These are phyloP conservation scores for Biscutella laevigata DNA, from an alignment of 441 rosid species.

Conservation along the genomic window DNA sequence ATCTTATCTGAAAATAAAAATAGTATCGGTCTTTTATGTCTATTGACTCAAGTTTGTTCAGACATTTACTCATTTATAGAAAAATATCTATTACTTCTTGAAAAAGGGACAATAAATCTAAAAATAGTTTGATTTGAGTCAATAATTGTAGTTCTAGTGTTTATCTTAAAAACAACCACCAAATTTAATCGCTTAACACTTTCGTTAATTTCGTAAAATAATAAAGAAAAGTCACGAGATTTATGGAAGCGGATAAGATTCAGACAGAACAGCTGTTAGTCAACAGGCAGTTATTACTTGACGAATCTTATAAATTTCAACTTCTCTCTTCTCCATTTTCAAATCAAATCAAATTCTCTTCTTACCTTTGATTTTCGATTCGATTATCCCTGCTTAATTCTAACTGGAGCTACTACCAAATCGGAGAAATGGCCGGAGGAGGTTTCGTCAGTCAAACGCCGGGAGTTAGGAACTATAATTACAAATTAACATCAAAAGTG, in stretches of 20 bases:
- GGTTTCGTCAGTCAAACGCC: slow-evolving; percentile 24
- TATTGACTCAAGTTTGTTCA: slow-evolving; percentile 24
- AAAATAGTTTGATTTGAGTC: slow-evolving; percentile 10
- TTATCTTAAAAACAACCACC: background rate
- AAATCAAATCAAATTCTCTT: slow-evolving; percentile 3
- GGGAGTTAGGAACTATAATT: slow-evolving; percentile 29
- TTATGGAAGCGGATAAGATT: slow-evolving; percentile 25
- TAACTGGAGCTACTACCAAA: slow-evolving; percentile 2
- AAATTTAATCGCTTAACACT: too few species aligned
- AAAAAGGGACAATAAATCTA: background rate
- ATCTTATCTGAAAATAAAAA: slow-evolving; percentile 14
- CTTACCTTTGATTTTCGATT: background rate
- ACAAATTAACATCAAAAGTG: slow-evolving; percentile 37
- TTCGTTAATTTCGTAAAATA: background rate
- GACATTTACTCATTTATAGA: slow-evolving; percentile 11
- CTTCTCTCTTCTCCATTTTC: slow-evolving; percentile 9
- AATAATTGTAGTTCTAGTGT: slow-evolving; percentile 15
- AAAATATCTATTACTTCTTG: background rate
- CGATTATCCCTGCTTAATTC: background rate
- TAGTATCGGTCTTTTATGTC: slow-evolving; percentile 17
- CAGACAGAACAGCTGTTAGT: slow-evolving; percentile 23
- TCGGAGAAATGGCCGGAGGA: slow-evolving; percentile 34
- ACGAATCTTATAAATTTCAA: slow-evolving; percentile 18
- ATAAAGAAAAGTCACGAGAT: slow-evolving; percentile 28
- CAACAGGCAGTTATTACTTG: slow-evolving; percentile 13